Evolutionary conservation across 2,329 filamentous ascomycete species (phyloP).

Genomic region (Epichloe hybrida): DNA sequence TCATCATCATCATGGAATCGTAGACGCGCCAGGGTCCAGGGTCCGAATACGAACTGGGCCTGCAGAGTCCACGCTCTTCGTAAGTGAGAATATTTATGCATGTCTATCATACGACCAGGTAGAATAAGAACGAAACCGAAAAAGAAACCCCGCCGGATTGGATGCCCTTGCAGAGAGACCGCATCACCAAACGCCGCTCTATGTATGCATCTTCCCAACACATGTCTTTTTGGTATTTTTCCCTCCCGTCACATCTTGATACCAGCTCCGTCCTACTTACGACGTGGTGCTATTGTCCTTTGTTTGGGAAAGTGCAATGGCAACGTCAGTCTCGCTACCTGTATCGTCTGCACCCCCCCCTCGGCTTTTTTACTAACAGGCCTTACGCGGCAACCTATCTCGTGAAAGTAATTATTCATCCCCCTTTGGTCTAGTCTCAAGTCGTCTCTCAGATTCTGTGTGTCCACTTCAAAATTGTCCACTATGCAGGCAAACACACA

Average conservation of each 20-base stretch:
- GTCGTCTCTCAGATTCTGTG: slow-evolving; percentile 56
- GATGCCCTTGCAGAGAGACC: neutral
- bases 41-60: too few relatives aligned
- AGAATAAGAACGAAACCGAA: neutral
- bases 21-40: too few relatives aligned
- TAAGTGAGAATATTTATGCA: too few relatives aligned
- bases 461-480: slow-evolving; percentile 61
- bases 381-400: slow-evolving; percentile 60
- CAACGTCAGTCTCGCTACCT: slow-evolving; percentile 58
- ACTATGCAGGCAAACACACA: slow-evolving; percentile 58
- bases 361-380: slow-evolving; percentile 47
- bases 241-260: neutral
- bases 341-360: slow-evolving; percentile 34
- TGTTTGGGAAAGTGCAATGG: slow-evolving; percentile 73
- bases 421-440: slow-evolving; percentile 57
- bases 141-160: too few relatives aligned
- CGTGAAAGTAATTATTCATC: slow-evolving; percentile 58
- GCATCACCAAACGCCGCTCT: slow-evolving; percentile 4
- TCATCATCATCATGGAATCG: too few relatives aligned
- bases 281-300: slow-evolving; percentile 22
- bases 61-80: too few relatives aligned
- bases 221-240: neutral
- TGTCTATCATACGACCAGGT: too few relatives aligned
- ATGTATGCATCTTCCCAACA: slow-evolving; percentile 1
- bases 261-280: slow-evolving; percentile 2